Evolutionary conservation across 768 basidiomycete species (phyloP), one percentile per base, ranked within the genome.

Genomic region (Hygrocybe coccinea): DNA sequence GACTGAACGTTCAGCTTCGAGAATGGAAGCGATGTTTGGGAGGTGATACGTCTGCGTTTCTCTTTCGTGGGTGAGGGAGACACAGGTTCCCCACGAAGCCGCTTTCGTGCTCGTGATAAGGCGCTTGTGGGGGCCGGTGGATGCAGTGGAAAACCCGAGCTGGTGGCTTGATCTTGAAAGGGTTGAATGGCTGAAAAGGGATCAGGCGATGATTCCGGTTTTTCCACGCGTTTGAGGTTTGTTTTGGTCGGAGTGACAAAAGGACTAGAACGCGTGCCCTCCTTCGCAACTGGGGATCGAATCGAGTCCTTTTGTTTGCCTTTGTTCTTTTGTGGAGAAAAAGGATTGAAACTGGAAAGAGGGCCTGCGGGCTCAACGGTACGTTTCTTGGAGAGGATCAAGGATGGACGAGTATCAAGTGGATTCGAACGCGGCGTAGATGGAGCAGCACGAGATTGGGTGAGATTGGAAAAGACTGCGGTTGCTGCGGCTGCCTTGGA

Each of bases 31-130:
- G 59, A 17, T 8, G 68, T 67, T 17, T 77, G 76, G 5, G 79
- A 73, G 36, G 67, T 65, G 50, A 82, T 65, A 39, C 86, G 86
- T 65, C 78, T 78, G 56, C 85, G 80, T 67, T 90, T 91, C 64
- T 82, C 82, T 67, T 89, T 90, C 64, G 78, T 81, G 3, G 89
- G 89, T 15, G 89, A 89, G 3, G 89, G 89, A 0, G 89, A 91
- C 2, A 91, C 88, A 1, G 84, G 84, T 64, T 91, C 89, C 24
- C 89, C 89, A 33, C 89, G 82, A 15, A 91, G 76, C 54, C 89
- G 84, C 67, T 91, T 91, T 36, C 89, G 81, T 19, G 89, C 89
- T 34, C 87, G 79, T 22, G 78, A 79, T 29, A 90, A 68, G 11
- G 86, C 80, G 48, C 66, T 72, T 37, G 69, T 63, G 9, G 72